Evolutionary conservation across 768 basidiomycete genomes (phyloP).

Genomic region (Rhodocollybia butyracea): DNA sequence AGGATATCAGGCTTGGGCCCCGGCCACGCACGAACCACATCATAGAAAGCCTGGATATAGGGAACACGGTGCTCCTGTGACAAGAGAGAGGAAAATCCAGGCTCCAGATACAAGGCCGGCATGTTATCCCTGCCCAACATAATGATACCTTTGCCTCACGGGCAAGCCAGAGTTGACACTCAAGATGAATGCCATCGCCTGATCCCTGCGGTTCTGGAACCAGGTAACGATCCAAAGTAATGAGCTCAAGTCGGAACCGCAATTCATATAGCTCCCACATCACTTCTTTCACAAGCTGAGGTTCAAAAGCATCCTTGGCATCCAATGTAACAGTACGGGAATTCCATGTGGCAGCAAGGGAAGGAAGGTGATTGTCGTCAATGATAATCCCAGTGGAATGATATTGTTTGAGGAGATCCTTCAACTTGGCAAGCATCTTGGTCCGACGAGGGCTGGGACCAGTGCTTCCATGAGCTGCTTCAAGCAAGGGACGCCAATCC

Average conservation of each 20-base stretch:
- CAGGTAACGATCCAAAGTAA: neutral
- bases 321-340: neutral
- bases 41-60: neutral
- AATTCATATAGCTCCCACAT: conserved; percentile 1
- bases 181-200: neutral
- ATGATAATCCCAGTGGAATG: neutral
- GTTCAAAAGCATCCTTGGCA: neutral
- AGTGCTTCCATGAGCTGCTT: neutral
- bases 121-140: neutral
- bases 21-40: neutral
- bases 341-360: neutral
- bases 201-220: neutral
- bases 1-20: neutral
- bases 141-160: neutral
- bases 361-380: neutral
- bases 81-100: neutral
- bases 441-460: too few species aligned
- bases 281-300: neutral
- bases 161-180: neutral
- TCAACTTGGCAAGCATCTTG: neutral
- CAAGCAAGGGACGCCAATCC: neutral
- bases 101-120: neutral
- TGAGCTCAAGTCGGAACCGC: neutral
- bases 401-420: neutral
- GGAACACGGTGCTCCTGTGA: neutral